Conservation (phyloP, 805 yeast genomes). For the Lachancea lanzarotensis region DNA sequence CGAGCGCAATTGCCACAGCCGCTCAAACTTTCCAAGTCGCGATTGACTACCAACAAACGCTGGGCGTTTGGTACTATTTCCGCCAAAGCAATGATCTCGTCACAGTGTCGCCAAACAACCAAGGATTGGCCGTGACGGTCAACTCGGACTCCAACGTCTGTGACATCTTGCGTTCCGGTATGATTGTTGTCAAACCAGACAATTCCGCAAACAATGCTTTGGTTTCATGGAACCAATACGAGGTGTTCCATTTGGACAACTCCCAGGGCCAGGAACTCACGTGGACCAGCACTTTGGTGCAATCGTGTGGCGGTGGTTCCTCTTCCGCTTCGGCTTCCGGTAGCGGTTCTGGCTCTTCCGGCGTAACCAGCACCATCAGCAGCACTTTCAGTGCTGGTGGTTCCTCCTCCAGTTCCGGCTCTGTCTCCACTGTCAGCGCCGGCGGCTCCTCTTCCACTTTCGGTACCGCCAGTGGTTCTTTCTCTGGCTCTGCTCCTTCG, state of each 20-base stretch:
- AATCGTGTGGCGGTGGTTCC: conserved; percentile 13
- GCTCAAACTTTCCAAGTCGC: conserved; percentile 15
- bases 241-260: conserved; percentile 21
- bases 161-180: conserved; percentile 19
- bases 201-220: conserved; percentile 14
- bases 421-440: conserved; percentile 5
- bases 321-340: conserved; percentile 3
- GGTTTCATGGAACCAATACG: conserved; percentile 23
- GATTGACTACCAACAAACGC: conserved; percentile 15
- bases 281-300: conserved; percentile 17
- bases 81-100: conserved; percentile 17
- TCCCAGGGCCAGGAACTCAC: conserved; percentile 13
- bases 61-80: conserved; percentile 20
- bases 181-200: conserved; percentile 19
- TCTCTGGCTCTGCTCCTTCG: conserved; percentile 1
- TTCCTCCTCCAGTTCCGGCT: background rate
- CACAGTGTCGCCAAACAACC: conserved; percentile 13
- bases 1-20: conserved; percentile 13
- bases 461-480: conserved; percentile 1
- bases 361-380: background rate
- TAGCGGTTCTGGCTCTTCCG: background rate
- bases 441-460: conserved; percentile 1
- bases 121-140: conserved; percentile 19
- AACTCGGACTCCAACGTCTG: conserved; percentile 14
- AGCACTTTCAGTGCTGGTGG: background rate